A percentile compares a stretch with the other conserved stretches of the same genome.
Evolutionary conservation across 2,329 filamentous ascomycete genomes (phyloP).

Genomic region (Trichoderma arundinaceum): DNA sequence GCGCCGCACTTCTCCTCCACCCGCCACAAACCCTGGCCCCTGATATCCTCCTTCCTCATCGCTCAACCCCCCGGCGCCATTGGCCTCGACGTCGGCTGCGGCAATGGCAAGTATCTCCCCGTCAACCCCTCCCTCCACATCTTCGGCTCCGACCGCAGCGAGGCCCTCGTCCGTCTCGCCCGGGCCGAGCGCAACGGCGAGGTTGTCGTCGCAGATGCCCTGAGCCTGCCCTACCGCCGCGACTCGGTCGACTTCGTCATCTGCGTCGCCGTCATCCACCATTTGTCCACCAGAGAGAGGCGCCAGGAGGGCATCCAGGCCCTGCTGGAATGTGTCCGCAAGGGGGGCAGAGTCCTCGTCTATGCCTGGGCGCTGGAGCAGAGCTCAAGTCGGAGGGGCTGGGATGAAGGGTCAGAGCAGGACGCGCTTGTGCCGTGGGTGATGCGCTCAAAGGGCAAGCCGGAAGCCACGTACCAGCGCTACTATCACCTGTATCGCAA

Average conservation of each 20-base stretch:
- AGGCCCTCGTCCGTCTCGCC: conserved; percentile 59
- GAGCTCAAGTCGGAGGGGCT: conserved; percentile 81
- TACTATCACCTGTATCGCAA: conserved; percentile 94
- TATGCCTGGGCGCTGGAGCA: conserved; percentile 98
- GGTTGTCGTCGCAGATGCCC: conserved; percentile 78
- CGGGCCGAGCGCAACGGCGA: conserved; percentile 58
- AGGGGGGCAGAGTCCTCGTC: conserved; percentile 73
- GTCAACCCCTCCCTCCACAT: conserved; percentile 81
- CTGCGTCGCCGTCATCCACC: conserved; percentile 92
- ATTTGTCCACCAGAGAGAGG: conserved; percentile 78
- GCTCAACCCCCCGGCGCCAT: conserved; percentile 71
- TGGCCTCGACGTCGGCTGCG: conserved; percentile 91
- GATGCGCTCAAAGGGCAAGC: conserved; percentile 52
- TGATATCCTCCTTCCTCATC: conserved; percentile 79
- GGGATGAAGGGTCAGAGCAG: conserved; percentile 82
- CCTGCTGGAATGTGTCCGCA: conserved; percentile 70
- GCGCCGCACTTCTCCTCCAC: conserved; percentile 84
- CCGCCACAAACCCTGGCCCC: conserved; percentile 86
- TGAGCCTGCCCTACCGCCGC: conserved; percentile 78
- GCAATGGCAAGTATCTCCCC: conserved; percentile 92
- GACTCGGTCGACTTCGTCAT: conserved; percentile 78
- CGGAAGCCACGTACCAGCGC: conserved; percentile 72
- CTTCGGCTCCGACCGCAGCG: conserved; percentile 82
- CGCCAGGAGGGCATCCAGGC: conserved; percentile 73
- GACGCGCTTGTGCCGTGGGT: conserved; percentile 98